Evolutionary conservation across 2,329 filamentous ascomycete species (phyloP).

Genomic region (Mollisiaceae sp.): DNA sequence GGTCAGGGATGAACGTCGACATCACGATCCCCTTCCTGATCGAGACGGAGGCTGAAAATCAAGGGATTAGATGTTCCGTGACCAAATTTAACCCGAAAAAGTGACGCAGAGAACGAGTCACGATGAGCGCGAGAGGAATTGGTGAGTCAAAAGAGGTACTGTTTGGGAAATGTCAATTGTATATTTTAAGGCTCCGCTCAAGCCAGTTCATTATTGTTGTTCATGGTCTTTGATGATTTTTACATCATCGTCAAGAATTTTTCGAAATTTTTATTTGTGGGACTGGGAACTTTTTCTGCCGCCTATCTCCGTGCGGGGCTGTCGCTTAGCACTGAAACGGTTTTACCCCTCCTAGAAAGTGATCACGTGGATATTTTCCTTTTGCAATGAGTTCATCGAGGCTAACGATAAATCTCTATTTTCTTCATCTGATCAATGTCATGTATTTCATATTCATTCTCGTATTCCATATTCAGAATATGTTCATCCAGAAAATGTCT

Average conservation of each 20-base stretch:
- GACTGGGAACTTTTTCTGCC: conserved; percentile 7
- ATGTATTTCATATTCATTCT: neutral
- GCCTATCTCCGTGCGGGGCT: neutral
- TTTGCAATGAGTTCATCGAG: neutral
- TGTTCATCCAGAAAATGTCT: too few relatives aligned
- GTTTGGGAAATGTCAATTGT: neutral
- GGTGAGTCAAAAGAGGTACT: neutral
- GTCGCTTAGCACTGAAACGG: neutral
- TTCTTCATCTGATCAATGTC: neutral
- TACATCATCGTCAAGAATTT: neutral
- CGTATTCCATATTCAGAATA: neutral
- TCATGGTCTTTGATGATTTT: neutral
- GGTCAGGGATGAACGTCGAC: neutral
- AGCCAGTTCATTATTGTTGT: neutral
- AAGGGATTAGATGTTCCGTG: conserved; percentile 7
- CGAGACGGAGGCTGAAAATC: conserved; percentile 11
- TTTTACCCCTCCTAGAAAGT: neutral
- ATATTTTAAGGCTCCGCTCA: neutral
- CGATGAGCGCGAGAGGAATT: neutral
- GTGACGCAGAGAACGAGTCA: conserved; percentile 14
- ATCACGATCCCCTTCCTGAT: conserved; percentile 3
- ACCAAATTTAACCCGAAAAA: neutral
- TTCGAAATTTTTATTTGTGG: neutral
- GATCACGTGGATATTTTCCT: neutral
- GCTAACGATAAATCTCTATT: neutral